Percentiles rank a stretch among this genome's conserved stretches.
These are phyloP conservation scores for Melampsora americana DNA, from an alignment of 1,284 basidiomycete genomes.

Conservation along the genomic window DNA sequence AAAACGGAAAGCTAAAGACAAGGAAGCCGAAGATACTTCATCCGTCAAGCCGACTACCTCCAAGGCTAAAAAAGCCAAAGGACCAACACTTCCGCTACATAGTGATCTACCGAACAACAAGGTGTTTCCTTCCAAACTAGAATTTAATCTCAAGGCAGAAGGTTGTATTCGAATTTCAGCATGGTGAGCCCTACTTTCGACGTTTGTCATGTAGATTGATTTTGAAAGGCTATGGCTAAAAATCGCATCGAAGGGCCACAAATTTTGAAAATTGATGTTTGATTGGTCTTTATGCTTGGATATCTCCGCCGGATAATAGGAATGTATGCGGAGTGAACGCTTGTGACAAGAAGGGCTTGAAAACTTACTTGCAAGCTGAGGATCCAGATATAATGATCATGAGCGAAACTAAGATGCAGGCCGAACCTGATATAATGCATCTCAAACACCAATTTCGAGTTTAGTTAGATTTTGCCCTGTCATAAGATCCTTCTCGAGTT, in stretches of 20 bases:
- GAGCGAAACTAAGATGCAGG: conserved; percentile 39
- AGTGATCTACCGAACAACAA: conserved; percentile 24
- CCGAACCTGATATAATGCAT: conserved; percentile 32
- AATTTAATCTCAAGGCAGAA: conserved; percentile 13
- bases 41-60: background rate
- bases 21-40: background rate
- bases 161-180: conserved; percentile 14
- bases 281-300: too few species aligned
- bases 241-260: too few species aligned
- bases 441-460: conserved; percentile 33
- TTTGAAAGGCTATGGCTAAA: background rate
- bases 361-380: conserved; percentile 34
- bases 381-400: conserved; percentile 41
- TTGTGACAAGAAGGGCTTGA: conserved; percentile 37
- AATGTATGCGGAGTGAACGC: conserved; percentile 40
- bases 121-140: conserved; percentile 15
- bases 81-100: conserved; percentile 20
- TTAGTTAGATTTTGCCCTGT: background rate
- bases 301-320: background rate
- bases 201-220: background rate
- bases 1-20: conserved; percentile 5
- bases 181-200: conserved; percentile 3
- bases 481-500: background rate
- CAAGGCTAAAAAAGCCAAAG: conserved; percentile 36
- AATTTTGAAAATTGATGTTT: too few species aligned